Evolutionary conservation across 2,329 filamentous ascomycete genomes (phyloP), one percentile per base, ranked within the genome.

Genomic region (Coniella lustricola): DNA sequence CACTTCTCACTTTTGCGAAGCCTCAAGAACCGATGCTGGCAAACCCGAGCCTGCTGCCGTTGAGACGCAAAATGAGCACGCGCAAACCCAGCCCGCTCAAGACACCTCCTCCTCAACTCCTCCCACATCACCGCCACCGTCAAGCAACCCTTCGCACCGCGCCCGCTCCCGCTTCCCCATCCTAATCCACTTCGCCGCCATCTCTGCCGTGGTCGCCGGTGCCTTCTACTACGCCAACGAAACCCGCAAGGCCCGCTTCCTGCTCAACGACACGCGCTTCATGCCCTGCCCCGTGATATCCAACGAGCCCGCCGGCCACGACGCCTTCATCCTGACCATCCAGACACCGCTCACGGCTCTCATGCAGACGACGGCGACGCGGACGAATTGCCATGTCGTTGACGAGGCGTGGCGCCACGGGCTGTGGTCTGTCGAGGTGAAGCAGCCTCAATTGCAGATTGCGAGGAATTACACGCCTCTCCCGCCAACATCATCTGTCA

Each of bases 391-490:
- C 31, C 25, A 39, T 32, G 46, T 51, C 29, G 46, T 67, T 49
- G 59, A 64, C 4, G 57, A 67, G 10, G 73, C 72, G 20, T 84
- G 81, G 78, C 65, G 67, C 37, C 73, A 78, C 48, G 85, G 86
- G 4, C 75, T 94, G 36, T 95, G 89, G 85, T 90, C 85, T 54
- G 84, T 97, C 31, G 86, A 96, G 70, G 82, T 95, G 61, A 95
- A 95, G 69, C 93, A 97, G 68, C 93, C 93, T 2, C 84, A 95
- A 64, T 69, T 97, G 49, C 90, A 96, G 67, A 95, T 98, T 57
- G 87, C 88, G 37, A 73, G 93, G 53, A 83, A 89, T 50, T 98
- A 98, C 67, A 97, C 93, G 3, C 90, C 91, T 1, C 71, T 98
- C 45, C 52, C 12, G 16, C 35, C 44, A 7, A 4, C 2, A 4